These are phyloP conservation scores for Parathielavia appendiculata DNA, from an alignment of 495 filamentous ascomycete species.

Conservation along the genomic window DNA sequence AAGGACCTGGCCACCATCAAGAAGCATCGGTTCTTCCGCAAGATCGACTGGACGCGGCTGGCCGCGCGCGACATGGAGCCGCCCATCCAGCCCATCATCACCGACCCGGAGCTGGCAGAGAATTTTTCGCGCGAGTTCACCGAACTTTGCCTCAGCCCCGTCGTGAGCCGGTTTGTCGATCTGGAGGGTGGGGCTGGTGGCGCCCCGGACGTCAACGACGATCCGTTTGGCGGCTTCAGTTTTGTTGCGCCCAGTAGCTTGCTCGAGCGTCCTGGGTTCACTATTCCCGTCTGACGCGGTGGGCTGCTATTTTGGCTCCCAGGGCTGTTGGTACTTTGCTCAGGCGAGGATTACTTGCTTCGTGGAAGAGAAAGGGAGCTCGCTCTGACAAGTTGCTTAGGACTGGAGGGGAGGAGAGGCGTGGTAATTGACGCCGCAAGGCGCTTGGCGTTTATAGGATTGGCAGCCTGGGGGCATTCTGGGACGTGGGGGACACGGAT, in stretches of 20 bases:
- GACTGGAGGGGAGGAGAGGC: neutral
- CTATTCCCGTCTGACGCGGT: neutral
- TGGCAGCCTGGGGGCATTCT: neutral
- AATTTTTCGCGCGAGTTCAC: slow-evolving; percentile 92
- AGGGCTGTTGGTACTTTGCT: too few species aligned
- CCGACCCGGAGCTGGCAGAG: slow-evolving; percentile 90
- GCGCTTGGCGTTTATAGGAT: neutral
- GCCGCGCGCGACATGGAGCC: slow-evolving; percentile 72
- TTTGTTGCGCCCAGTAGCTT: slow-evolving; percentile 87
- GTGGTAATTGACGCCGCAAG: neutral
- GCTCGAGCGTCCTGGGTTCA: slow-evolving; percentile 53
- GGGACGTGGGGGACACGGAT: neutral
- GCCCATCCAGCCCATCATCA: slow-evolving; percentile 87
- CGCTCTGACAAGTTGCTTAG: neutral
- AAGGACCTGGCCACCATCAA: slow-evolving; percentile 83
- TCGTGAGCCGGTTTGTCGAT: slow-evolving; percentile 43
- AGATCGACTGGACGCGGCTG: slow-evolving; percentile 86
- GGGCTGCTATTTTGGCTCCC: neutral
- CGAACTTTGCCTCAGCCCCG: slow-evolving; percentile 70
- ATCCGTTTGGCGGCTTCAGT: slow-evolving; percentile 92
- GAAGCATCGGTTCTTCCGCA: slow-evolving; percentile 91
- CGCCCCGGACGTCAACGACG: slow-evolving; percentile 45
- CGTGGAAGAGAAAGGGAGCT: neutral
- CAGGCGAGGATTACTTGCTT: too few species aligned
- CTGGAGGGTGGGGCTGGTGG: slow-evolving; percentile 23